Conservation (phyloP, 139 green algal genomes). For the Nannochloris sp. region DNA sequence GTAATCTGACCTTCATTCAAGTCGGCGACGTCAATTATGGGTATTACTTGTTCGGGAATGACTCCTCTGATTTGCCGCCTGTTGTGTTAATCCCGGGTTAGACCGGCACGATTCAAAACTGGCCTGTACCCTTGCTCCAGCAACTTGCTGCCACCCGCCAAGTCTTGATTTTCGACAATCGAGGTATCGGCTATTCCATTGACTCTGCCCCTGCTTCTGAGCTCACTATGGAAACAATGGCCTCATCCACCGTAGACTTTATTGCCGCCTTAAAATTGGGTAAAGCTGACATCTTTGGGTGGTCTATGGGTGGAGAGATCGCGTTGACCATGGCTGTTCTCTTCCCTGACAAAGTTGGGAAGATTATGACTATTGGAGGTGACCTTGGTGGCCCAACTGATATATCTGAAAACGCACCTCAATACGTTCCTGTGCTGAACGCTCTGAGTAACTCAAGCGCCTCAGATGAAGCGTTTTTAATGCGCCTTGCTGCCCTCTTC, state of each 20-base stretch:
- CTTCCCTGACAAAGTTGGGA: not conserved
- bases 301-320: not conserved
- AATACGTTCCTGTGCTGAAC: too few species aligned
- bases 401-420: too few species aligned
- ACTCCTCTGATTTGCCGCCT: not conserved
- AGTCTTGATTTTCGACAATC: not conserved
- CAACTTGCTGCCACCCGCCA: not conserved
- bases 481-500: too few species aligned
- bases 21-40: too few species aligned
- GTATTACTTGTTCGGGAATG: not conserved
- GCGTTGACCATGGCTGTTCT: not conserved
- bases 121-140: not conserved
- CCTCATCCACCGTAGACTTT: not conserved
- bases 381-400: not conserved
- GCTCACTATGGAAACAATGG: not conserved
- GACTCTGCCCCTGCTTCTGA: too few species aligned
- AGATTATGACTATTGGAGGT: not conserved
- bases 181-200: not conserved
- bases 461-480: too few species aligned
- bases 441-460: too few species aligned
- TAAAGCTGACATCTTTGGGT: not conserved
- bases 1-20: too few species aligned
- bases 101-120: not conserved
- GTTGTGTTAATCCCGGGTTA: not conserved
- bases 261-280: not conserved